phyloP scores from a whole-genome alignment of 1,284 basidiomycete genomes.

The Moesziomyces sp. region DNA sequence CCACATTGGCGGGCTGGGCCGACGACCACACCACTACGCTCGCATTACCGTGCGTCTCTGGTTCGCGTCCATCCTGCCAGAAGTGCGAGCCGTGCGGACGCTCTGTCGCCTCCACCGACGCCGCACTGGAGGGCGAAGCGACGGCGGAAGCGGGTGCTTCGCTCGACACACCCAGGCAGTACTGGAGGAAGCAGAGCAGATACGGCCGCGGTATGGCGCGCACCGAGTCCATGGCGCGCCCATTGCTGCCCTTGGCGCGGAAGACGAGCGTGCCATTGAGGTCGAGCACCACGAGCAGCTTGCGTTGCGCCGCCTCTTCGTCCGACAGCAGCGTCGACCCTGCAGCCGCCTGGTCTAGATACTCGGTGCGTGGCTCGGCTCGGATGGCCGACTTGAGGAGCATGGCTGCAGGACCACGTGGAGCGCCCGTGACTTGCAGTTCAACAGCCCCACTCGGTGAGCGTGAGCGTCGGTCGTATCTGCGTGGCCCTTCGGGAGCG shows the following conservation, averaged over 20 bases:
- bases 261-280: constrained; percentile 84
- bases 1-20: constrained; percentile 81
- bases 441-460: not conserved
- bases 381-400: constrained; percentile 11
- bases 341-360: constrained; percentile 20
- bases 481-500: not conserved
- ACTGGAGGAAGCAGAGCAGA: constrained; percentile 75
- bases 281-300: constrained; percentile 78
- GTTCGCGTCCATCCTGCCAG: constrained; percentile 27
- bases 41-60: constrained; percentile 72
- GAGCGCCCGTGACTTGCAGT: not conserved
- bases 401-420: constrained; percentile 7
- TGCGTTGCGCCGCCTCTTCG: constrained; percentile 10
- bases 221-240: constrained; percentile 23
- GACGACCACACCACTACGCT: constrained; percentile 89
- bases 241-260: constrained; percentile 70
- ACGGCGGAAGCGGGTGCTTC: constrained; percentile 1
- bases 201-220: constrained; percentile 72
- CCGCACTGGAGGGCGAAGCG: not conserved
- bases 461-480: not conserved
- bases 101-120: not conserved
- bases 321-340: constrained; percentile 11
- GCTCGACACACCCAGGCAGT: constrained; percentile 66
- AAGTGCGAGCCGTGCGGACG: constrained; percentile 53
- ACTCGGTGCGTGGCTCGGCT: constrained; percentile 17